Base-by-base conservation (phyloP, 305 asterid genomes). In the Plantago coronopus region DNA sequence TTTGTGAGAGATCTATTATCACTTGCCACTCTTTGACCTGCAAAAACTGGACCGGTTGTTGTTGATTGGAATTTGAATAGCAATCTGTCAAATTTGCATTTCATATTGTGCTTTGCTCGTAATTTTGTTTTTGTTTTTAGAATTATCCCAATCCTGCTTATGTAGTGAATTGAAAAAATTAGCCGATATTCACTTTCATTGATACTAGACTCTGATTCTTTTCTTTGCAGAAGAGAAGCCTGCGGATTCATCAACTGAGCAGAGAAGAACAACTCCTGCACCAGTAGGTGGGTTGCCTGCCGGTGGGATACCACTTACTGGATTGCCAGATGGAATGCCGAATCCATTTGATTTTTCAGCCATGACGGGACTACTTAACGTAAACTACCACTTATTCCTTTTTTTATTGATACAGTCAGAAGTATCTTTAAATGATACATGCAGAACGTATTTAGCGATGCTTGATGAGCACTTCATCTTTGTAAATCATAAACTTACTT, bases 291-390 rank as follows among this genome's bases (percentile, higher is more conserved):
- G 75, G 57, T 62, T 76, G 77, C 78, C 75, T 4, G 78, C 77
- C 67, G 65, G 78, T 45, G 87, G 75, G 57, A 65, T 76, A 75
- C 78, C 75, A 7, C 11, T 34, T 34, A 9, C 12, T 34, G 40
- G 40, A 34, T 34, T 34, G 40, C 78, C 77, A 70, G 65, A 77
- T 45, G 87, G 75, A 61, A 68, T 76, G 77, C 78, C 75, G 3
- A 79, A 76, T 70, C 84, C 81, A 0, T 79, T 79, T 66, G 84
- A 79, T 74, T 85, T 90, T 75, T 87, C 96, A 31, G 83, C 95
- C 63, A 81, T 91, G 85, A 42, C 95, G 53, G 96, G 96, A 74
- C 73, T 91, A 63, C 88, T 91, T 47, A 91, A 82, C 77, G 98
- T 86, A 75, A 38, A 65, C 62, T 45, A 55, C 38, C 13, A 27